Evolutionary conservation across 257 asterid species (phyloP).

Genomic region (Leonotis leonurus): DNA sequence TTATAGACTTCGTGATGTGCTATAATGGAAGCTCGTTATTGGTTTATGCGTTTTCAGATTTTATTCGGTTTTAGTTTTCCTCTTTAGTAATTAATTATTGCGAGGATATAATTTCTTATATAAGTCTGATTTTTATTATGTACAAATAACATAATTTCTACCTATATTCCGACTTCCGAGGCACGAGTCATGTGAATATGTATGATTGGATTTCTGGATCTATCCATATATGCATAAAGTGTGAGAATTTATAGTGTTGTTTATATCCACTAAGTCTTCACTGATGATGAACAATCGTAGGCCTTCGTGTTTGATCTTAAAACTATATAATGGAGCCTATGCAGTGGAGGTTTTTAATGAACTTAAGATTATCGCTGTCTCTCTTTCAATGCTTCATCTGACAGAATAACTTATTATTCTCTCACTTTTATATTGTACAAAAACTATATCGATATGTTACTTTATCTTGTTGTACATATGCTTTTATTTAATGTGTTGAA

Average conservation of each 20-base stretch:
- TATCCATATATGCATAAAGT: not conserved
- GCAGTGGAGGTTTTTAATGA: not conserved
- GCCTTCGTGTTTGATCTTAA: not conserved
- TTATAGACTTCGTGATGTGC: conserved; percentile 3
- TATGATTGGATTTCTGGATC: too few relatives aligned
- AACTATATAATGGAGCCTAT: not conserved
- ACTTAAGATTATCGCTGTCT: not conserved
- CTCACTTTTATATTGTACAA: too few relatives aligned
- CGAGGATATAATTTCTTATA: too few relatives aligned
- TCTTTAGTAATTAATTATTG: not conserved
- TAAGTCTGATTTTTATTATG: too few relatives aligned
- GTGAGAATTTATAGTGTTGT: conserved; percentile 5
- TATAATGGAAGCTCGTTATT: not conserved
- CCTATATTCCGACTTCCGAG: too few relatives aligned
- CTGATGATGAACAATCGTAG: not conserved
- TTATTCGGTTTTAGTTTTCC: not conserved
- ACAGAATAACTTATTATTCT: too few relatives aligned
- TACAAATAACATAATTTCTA: too few relatives aligned
- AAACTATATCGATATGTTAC: too few relatives aligned
- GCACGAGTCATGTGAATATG: conserved; percentile 1
- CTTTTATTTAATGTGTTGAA: not conserved
- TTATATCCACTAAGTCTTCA: not conserved
- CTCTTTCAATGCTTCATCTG: not conserved
- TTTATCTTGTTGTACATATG: not conserved
- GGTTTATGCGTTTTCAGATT: too few relatives aligned